Evolutionary conservation across 139 green algal species (phyloP).

Genomic region (Dunaliella sp.): DNA sequence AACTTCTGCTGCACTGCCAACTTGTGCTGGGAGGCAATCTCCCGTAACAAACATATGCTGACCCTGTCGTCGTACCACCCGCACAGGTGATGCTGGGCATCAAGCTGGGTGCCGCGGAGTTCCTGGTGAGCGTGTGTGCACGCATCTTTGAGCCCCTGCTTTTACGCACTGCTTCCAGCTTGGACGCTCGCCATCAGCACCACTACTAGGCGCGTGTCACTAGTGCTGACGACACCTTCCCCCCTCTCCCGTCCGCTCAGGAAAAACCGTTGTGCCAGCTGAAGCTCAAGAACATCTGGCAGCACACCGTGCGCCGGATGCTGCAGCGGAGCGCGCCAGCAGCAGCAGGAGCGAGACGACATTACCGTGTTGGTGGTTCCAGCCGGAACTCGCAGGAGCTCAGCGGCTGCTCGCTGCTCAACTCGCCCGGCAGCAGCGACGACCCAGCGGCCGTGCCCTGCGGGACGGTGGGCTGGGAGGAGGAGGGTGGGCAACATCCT

Average conservation of each 20-base stretch:
- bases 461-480: neutral
- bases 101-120: constrained; percentile 74
- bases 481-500: neutral
- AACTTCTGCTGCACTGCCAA: no score
- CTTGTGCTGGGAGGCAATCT: no score
- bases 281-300: constrained; percentile 86
- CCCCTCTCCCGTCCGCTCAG: no score
- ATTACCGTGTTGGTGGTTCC: neutral
- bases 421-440: neutral
- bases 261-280: constrained; percentile 69
- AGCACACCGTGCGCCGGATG: constrained; percentile 80
- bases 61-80: neutral
- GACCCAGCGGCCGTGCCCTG: neutral
- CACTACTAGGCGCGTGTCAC: no score
- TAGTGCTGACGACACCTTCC: no score
- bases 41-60: neutral
- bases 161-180: no score
- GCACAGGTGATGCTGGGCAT: constrained; percentile 66
- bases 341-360: neutral
- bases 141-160: no score
- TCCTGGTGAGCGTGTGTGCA: no score
- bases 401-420: neutral
- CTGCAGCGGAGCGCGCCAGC: constrained; percentile 7
- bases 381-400: constrained; percentile 9
- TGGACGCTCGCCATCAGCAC: no score